These are phyloP conservation scores for Chlamydomonas eustigma DNA, from an alignment of 139 green algal species.

Conservation along the genomic window DNA sequence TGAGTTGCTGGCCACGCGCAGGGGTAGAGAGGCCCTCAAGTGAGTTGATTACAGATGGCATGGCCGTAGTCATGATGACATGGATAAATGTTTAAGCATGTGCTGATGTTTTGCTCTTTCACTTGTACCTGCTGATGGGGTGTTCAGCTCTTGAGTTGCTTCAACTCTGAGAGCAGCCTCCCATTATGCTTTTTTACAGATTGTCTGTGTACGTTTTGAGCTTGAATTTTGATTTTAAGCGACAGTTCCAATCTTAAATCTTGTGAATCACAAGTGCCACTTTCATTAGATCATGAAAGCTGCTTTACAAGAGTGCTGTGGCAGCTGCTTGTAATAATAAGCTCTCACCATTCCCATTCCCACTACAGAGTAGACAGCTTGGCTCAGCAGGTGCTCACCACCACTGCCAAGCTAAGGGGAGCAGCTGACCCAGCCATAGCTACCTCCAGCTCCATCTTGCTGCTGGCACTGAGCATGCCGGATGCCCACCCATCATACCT, in stretches of 20 bases:
- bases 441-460: neutral
- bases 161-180: too few species aligned
- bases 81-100: neutral
- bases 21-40: slow-evolving; percentile 34
- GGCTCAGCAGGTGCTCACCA: slow-evolving; percentile 11
- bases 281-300: neutral
- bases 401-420: slow-evolving; percentile 11
- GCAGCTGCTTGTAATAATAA: neutral
- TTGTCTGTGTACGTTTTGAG: too few species aligned
- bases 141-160: neutral
- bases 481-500: slow-evolving; percentile 6
- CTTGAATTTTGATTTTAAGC: neutral
- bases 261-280: neutral
- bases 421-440: neutral
- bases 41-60: neutral
- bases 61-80: neutral
- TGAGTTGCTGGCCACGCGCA: slow-evolving; percentile 37
- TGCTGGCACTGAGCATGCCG: neutral
- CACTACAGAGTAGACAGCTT: neutral
- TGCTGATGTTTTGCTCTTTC: neutral
- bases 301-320: neutral
- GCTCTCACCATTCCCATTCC: neutral
- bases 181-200: too few species aligned
- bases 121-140: neutral
- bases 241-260: neutral